Base-by-base conservation (phyloP, 2,329 filamentous ascomycete species). In the Massarina eburnea region DNA sequence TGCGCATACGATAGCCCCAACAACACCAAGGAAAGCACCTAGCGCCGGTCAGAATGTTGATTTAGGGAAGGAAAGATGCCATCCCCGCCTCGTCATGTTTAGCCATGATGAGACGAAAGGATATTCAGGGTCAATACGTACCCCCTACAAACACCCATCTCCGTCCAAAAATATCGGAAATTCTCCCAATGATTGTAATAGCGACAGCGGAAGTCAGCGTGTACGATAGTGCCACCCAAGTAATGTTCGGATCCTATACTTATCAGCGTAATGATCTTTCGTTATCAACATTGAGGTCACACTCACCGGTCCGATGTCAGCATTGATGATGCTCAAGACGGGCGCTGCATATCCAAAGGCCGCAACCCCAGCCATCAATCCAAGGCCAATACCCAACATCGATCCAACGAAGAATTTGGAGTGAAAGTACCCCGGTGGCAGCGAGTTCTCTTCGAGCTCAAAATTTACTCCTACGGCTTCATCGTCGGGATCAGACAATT, bases 121-220 rank as follows among this genome's bases (percentile, higher is more conserved):
- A 18, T 33, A 18, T n/a, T 8, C n/a, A 18, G 17, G 30, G n/a
- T n/a, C 6, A 33, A 33, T n/a, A 33, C 30, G 12, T 18, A 33
- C 30, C 68, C 19, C 52, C 64, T 22, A 71, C 62, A 8, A 69
- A 70, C 0, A 71, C 39, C 8, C 66, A 26, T 8, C 48, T 41
- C 12, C 51, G 9, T 57, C 68, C 51, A 27, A 54, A 54, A n/a
- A 54, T 54, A 17, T 54, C 51, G 14, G 40, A 41, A 5, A 50
- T 40, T 15, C 48, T 39, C 5, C 48, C 48, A 19, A 51, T 45
- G 27, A 48, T 45, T 20, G 48, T 47, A 36, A 51, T 41, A 12
- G 39, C 30, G 10, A 51, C 44, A 19, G 48, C 48, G 2, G 45
- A 48, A 21, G 41, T 45, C 12, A 48, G 38, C 15, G 37, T 51